Evolutionary conservation across 2,329 filamentous ascomycete genomes (phyloP).

Genomic region (Colletotrichum paranaense): DNA sequence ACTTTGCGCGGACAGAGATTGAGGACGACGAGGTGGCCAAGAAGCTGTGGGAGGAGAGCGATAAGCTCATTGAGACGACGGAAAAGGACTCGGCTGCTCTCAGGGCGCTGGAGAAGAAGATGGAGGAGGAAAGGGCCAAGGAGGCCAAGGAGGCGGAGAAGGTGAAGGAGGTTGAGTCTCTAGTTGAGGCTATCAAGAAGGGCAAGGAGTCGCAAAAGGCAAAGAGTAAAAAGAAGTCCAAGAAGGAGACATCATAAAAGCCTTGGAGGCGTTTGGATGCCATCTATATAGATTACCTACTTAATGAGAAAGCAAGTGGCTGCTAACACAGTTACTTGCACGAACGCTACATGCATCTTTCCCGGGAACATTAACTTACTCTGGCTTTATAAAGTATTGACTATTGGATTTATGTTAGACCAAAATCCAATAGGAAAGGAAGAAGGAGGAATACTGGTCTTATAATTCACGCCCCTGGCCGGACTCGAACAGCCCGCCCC

Average conservation of each 20-base stretch:
- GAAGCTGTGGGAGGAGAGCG: constrained; percentile 89
- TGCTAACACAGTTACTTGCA: neutral
- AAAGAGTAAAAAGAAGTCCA: constrained; percentile 44
- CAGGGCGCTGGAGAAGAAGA: constrained; percentile 53
- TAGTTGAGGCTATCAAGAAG: constrained; percentile 58
- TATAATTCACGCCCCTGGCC: too few relatives aligned
- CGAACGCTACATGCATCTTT: too few relatives aligned
- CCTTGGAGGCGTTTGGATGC: neutral
- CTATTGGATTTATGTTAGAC: neutral
- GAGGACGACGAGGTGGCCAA: constrained; percentile 83
- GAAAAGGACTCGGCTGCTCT: constrained; percentile 82
- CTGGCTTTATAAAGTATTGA: neutral
- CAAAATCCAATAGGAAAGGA: too few relatives aligned
- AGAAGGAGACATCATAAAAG: constrained; percentile 39
- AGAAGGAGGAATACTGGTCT: too few relatives aligned
- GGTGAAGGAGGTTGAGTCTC: constrained; percentile 46
- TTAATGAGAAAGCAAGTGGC: neutral
- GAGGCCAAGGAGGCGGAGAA: constrained; percentile 45
- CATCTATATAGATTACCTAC: neutral
- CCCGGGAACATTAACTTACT: too few relatives aligned
- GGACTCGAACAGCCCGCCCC: too few relatives aligned
- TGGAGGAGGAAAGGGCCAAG: constrained; percentile 46
- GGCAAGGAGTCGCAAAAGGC: constrained; percentile 38
- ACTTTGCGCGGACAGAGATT: constrained; percentile 78
- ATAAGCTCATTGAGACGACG: constrained; percentile 81